phyloP scores from a whole-genome alignment of 192 early-diverging fungal genomes.

The Pilaira anomala region DNA sequence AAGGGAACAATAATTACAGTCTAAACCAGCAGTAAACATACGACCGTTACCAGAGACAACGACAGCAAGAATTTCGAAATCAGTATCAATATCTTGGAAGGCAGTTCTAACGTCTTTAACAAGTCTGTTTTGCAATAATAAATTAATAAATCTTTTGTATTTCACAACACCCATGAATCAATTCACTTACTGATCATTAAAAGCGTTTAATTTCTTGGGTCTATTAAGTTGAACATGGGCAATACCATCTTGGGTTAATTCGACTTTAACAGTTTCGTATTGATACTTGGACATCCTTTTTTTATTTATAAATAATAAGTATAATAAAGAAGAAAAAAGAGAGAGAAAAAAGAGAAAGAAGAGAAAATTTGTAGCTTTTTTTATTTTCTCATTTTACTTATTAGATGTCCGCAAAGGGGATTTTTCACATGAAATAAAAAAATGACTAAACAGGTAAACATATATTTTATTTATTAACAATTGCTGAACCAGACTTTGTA shows the following conservation, averaged over 20 bases:
- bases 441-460: no score
- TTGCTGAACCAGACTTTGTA: slow-evolving; percentile 31
- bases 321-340: neutral
- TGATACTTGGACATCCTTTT: slow-evolving; percentile 16
- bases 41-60: slow-evolving; percentile 73
- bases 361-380: no score
- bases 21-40: slow-evolving; percentile 90
- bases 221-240: slow-evolving; percentile 82
- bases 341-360: slow-evolving; percentile 58
- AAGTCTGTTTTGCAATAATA: slow-evolving; percentile 49
- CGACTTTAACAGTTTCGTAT: slow-evolving; percentile 56
- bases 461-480: no score
- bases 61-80: slow-evolving; percentile 69
- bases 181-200: slow-evolving; percentile 61
- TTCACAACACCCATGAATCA: no score
- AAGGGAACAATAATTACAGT: slow-evolving; percentile 67
- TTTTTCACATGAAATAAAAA: no score
- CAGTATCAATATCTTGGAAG: slow-evolving; percentile 56
- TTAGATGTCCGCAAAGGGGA: no score
- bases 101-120: slow-evolving; percentile 64
- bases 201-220: slow-evolving; percentile 80
- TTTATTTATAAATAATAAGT: neutral
- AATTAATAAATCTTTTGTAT: no score
- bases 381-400: no score
- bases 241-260: slow-evolving; percentile 57